These are phyloP conservation scores for Epichloe baconii DNA, from an alignment of 2,329 filamentous ascomycete genomes.

Conservation along the genomic window DNA sequence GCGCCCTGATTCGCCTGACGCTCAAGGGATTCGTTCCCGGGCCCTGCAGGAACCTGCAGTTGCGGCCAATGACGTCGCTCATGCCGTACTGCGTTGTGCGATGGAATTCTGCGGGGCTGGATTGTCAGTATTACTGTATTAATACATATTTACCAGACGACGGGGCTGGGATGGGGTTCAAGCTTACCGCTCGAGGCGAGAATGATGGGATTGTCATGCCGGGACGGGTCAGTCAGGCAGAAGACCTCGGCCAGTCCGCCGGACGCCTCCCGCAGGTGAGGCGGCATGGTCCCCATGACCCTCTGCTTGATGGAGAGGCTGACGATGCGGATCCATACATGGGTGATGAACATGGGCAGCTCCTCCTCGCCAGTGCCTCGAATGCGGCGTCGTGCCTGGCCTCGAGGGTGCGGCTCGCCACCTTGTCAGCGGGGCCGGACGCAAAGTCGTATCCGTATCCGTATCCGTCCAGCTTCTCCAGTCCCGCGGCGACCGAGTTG, in stretches of 20 bases:
- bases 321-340: conserved; percentile 56
- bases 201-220: conserved; percentile 62
- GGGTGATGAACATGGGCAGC: conserved; percentile 57
- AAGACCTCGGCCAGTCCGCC: conserved; percentile 68
- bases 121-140: too few species aligned
- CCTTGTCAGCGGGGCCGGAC: conserved; percentile 32
- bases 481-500: conserved; percentile 51
- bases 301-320: conserved; percentile 54
- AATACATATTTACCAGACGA: too few species aligned
- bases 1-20: conserved; percentile 46
- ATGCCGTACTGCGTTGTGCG: conserved; percentile 64
- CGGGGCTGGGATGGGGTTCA: fast-evolving
- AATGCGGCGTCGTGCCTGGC: conserved; percentile 54
- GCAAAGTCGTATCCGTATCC: conserved; percentile 45
- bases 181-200: conserved; percentile 58
- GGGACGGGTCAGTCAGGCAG: conserved; percentile 61
- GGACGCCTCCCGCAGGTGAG: conserved; percentile 52
- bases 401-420: conserved; percentile 44
- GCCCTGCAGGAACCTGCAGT: conserved; percentile 67
- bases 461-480: conserved; percentile 41
- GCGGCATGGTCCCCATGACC: conserved; percentile 53
- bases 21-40: conserved; percentile 54
- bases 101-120: conserved; percentile 47
- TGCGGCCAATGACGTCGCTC: conserved; percentile 58
- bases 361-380: conserved; percentile 52